Conservation (phyloP, 495 filamentous ascomycete genomes). For the Penicillium riverlandense region DNA sequence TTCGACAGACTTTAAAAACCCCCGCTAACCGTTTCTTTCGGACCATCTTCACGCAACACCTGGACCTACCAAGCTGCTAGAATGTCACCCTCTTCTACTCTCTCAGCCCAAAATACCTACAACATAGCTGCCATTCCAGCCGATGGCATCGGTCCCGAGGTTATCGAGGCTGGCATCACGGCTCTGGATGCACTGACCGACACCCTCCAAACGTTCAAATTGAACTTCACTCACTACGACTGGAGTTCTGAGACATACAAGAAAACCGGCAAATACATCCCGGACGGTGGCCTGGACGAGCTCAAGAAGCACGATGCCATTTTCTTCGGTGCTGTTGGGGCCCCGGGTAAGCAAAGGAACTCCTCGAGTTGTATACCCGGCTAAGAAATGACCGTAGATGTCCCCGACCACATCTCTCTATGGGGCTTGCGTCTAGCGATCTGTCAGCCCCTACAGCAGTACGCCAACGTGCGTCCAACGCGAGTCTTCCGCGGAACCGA, state of each 20-base stretch:
- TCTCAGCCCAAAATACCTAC: slow-evolving; percentile 24
- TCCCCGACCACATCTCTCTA: slow-evolving; percentile 51
- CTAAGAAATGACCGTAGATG: slow-evolving; percentile 30
- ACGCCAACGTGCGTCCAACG: slow-evolving; percentile 51
- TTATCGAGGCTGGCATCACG: slow-evolving; percentile 39
- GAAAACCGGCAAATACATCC: slow-evolving; percentile 44
- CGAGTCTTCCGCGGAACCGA: slow-evolving; percentile 39
- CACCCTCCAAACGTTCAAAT: slow-evolving; percentile 38
- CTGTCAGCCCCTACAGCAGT: slow-evolving; percentile 48
- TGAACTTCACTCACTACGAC: slow-evolving; percentile 43
- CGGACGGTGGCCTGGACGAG: slow-evolving; percentile 43
- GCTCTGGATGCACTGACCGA: slow-evolving; percentile 38
- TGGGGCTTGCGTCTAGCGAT: slow-evolving; percentile 49
- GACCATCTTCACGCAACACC: not conserved
- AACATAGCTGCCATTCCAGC: slow-evolving; percentile 45
- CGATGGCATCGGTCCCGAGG: slow-evolving; percentile 50
- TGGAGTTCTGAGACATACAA: slow-evolving; percentile 50
- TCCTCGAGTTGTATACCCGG: not conserved
- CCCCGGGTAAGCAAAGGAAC: slow-evolving; percentile 31
- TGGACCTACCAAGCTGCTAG: not conserved
- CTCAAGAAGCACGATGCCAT: slow-evolving; percentile 49
- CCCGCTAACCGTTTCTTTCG: not conserved
- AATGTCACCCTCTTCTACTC: slow-evolving; percentile 11
- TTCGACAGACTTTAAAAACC: slow-evolving; percentile 3
- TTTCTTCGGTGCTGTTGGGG: slow-evolving; percentile 50